These are phyloP conservation scores for Takashimella koratensis DNA, from an alignment of 1,284 basidiomycete species.

Conservation along the genomic window DNA sequence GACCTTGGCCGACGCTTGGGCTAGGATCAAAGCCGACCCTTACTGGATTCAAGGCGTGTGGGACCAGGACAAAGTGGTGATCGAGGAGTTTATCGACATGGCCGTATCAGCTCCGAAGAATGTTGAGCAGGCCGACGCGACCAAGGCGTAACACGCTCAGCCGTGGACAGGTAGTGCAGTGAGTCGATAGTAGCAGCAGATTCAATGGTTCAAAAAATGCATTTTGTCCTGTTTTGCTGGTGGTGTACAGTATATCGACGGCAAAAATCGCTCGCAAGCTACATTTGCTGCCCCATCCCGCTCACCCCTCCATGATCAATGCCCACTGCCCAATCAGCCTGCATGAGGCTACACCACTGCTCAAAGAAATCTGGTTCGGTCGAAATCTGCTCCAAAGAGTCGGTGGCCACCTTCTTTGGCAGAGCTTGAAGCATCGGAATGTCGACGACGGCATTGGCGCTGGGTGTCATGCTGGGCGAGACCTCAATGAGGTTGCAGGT, in stretches of 20 bases:
- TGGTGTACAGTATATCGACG: no score
- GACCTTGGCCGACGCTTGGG: constrained; percentile 33
- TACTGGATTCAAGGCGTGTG: constrained; percentile 46
- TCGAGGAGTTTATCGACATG: constrained; percentile 35
- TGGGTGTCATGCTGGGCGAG: constrained; percentile 7
- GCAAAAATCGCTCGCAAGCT: no score
- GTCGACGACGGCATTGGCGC: constrained; percentile 16
- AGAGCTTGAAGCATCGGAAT: constrained; percentile 34
- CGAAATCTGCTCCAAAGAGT: constrained; percentile 5
- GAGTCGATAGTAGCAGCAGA: neutral
- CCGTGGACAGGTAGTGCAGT: neutral
- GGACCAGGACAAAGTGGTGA: constrained; percentile 34
- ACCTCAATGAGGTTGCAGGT: constrained; percentile 28
- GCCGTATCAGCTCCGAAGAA: constrained; percentile 6
- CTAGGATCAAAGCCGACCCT: constrained; percentile 37
- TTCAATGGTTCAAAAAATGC: no score
- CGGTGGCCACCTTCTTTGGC: constrained; percentile 9
- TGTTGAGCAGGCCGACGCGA: constrained; percentile 6
- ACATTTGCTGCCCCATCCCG: neutral
- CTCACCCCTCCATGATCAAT: constrained; percentile 4
- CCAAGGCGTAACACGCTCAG: neutral
- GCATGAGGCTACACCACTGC: constrained; percentile 27
- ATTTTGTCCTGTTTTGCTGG: no score
- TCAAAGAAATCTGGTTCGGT: constrained; percentile 27
- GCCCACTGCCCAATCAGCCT: constrained; percentile 18